Base-by-base conservation (phyloP, 805 yeast genomes). In the Candida ovalis region DNA sequence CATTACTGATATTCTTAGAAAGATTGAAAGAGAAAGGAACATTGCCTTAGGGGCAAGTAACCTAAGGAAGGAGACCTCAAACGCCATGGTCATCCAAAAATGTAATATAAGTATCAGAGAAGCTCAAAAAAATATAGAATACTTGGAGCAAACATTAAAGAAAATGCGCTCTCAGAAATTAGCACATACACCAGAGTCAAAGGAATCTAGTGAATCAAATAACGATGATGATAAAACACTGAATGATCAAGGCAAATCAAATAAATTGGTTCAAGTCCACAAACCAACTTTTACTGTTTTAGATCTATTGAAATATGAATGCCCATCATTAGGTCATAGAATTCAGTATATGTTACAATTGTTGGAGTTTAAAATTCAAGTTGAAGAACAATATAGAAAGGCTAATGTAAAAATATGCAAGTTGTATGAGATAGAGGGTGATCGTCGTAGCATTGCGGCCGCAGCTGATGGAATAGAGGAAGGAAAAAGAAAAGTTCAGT, bases 291-390 rank as follows among this genome's bases (percentile, higher is more conserved):
- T 77, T 60, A 79, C 92, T 0, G 76, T 87, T 19, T 71, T 87
- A 55, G 99, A 94, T 64, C 74, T 94, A 48, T 77, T 89, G 63
- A 90, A 90, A 59, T 90, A 89, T 62, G 97, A 94, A 60, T 88
- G 96, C 58, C 97, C 97, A 0, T 88, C 96, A 0, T 72, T 94
- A 56, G 97, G 97, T 10, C 97, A 94, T 59, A 80, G 94, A 53
- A 94, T 94, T 61, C 97, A 89, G 68, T 84, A 88, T 59, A 91
- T 94, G 98, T 77, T 92, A 47, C 97, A 91, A 69, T 96, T 90
- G 67, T 75, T 94, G 50, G 96, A 91, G 63, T 90, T 92, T 67
- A 94, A 94, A 68, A 75, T 92, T 41, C 94, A 92, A 61, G 96
- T 92, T 35, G 99, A 94, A 66, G 82, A 88, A 58, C 96, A 94